phyloP scores from a whole-genome alignment of 352 stramenopile genomes.

The Phytopythium cucurbitacearum region DNA sequence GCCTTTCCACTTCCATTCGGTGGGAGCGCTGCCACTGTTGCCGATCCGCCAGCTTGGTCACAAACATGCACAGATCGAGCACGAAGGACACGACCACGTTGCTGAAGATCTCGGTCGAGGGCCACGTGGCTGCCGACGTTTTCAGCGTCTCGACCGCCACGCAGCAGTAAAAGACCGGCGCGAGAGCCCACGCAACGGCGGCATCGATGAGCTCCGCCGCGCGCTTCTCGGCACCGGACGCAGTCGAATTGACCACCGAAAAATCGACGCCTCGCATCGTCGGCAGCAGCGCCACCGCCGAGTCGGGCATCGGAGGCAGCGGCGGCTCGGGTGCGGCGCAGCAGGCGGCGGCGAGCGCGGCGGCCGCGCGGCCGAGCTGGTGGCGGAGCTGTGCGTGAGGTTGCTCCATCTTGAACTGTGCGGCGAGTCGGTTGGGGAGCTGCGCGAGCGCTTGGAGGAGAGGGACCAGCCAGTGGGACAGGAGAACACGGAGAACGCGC shows the following conservation, averaged over 20 bases:
- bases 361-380: neutral
- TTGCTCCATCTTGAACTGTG: no score
- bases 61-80: constrained; percentile 26
- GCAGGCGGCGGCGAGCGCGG: neutral
- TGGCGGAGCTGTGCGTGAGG: neutral
- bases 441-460: no score
- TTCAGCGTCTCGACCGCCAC: constrained; percentile 23
- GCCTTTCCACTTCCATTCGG: constrained; percentile 3
- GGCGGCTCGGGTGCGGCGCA: neutral
- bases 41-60: constrained; percentile 2
- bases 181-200: constrained; percentile 26
- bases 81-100: constrained; percentile 35
- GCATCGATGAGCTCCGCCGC: constrained; percentile 12
- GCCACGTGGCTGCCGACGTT: constrained; percentile 10
- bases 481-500: no score
- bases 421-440: no score
- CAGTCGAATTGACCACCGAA: neutral
- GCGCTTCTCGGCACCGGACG: constrained; percentile 6
- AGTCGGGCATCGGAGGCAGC: neutral
- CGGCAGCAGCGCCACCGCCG: neutral
- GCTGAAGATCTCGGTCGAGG: constrained; percentile 34
- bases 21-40: neutral
- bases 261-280: constrained; percentile 1
- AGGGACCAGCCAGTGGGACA: no score
- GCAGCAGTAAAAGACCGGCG: constrained; percentile 42